Evolutionary conservation across 2,329 filamentous ascomycete species (phyloP), one percentile per base, ranked within the genome.

Genomic region (Colletotrichum chlorophyti): DNA sequence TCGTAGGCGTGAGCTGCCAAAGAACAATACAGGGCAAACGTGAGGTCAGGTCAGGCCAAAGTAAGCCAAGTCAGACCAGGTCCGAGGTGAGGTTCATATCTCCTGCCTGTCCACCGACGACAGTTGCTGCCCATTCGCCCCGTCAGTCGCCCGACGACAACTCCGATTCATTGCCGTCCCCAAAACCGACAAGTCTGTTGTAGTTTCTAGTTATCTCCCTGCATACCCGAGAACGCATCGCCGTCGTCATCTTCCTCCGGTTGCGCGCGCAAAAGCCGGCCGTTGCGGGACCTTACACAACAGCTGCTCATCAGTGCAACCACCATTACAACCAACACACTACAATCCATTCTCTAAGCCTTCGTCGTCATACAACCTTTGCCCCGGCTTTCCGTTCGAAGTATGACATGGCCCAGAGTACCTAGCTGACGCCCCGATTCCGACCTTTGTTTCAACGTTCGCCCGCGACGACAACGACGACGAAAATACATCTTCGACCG

Each of bases 391-490:
- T 34, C 31, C 14, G 29, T 17, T 32, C 19, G 35, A 42, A 54
- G 31, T 32, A 54, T 54, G 55, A 61, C 26, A 49, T 53, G 53
- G 53, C 17, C 53, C 34, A 42, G 11, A 38, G 53, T 45, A 37
- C 38, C 48, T 58, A 58, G 53, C 24, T 61, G 48, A 58, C 38
- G 35, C 26, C 34, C 21, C 31, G 23, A 32, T 19, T 15, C n/a
- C 19, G 29, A 37, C 23, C 24, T 47, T 27, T 29, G 31, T 23
- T 42, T n/a, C n/a, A n/a, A 38, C 15, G 21, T 45, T 24, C n/a
- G 37, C 24, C 26, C 40, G 38, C 31, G 35, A 41, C 27, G 19
- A 38, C 35, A 35, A 23, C 50, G 27, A 42, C 50, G 24, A 46
- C 45, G 23, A 49, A 29, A 10, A 27, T 35, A 35, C 24, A 10